A percentile compares a stretch with the other conserved stretches of the same genome.
These are phyloP conservation scores for Noccaea caerulescens DNA, from an alignment of 345 rosid genomes.

Conservation along the genomic window DNA sequence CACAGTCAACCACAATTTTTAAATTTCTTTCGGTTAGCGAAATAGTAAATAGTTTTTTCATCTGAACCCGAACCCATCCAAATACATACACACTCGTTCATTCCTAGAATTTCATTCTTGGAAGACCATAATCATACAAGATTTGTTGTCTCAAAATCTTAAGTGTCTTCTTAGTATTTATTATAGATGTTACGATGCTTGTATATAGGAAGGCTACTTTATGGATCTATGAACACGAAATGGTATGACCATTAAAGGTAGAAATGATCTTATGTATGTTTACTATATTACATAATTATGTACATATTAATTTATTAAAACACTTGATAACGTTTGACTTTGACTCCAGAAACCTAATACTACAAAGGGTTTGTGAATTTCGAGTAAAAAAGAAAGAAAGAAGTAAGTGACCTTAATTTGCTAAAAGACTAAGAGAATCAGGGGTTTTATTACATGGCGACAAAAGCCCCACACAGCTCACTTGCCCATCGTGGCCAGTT, in stretches of 20 bases:
- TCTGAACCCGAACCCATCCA: neutral
- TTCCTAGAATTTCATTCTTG: conserved; percentile 1
- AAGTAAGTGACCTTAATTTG: conserved; percentile 14
- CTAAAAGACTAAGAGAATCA: conserved; percentile 8
- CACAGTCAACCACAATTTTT: no score
- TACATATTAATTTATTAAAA: neutral
- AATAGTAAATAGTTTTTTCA: no score
- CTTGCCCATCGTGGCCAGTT: conserved; percentile 31
- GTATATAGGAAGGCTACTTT: neutral
- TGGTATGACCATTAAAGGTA: neutral
- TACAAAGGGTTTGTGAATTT: neutral
- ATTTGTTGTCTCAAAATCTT: neutral
- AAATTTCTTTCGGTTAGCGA: neutral
- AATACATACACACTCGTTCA: neutral
- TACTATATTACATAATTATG: neutral
- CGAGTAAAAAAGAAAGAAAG: neutral
- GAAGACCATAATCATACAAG: neutral
- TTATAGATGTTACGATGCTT: neutral
- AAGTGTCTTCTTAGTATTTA: neutral
- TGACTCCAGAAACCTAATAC: conserved; percentile 6
- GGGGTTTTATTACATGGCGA: conserved; percentile 15
- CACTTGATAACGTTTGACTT: conserved; percentile 27
- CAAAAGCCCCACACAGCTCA: conserved; percentile 42
- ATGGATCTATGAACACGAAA: neutral
- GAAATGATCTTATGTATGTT: neutral